Conservation (phyloP, 768 basidiomycete species). For the Termitomyces sp. region DNA sequence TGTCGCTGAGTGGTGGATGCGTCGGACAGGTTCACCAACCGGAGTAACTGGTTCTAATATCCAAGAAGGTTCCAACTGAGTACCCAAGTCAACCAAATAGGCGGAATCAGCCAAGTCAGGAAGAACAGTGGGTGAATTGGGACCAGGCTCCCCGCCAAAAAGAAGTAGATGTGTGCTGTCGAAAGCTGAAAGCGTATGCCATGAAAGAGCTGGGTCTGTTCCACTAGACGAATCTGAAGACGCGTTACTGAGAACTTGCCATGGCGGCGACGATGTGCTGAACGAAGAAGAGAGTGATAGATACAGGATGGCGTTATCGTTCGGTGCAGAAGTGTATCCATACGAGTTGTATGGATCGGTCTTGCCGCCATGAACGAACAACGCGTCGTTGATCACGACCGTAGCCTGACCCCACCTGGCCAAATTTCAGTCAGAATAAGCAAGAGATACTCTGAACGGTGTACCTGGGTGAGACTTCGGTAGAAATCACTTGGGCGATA, state of each 20-base stretch:
- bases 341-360: constrained; percentile 66
- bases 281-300: constrained; percentile 67
- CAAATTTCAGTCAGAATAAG: not conserved
- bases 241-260: constrained; percentile 50
- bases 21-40: constrained; percentile 66
- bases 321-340: constrained; percentile 74
- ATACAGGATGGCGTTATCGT: constrained; percentile 63
- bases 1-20: constrained; percentile 72
- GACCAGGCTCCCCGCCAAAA: constrained; percentile 76
- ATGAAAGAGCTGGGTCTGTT: constrained; percentile 64
- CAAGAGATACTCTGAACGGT: not conserved
- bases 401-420: constrained; percentile 83
- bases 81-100: constrained; percentile 44
- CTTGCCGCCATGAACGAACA: constrained; percentile 81
- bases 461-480: constrained; percentile 24
- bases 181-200: constrained; percentile 76
- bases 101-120: constrained; percentile 61
- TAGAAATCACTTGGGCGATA: constrained; percentile 16
- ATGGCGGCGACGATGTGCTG: constrained; percentile 59
- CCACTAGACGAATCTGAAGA: constrained; percentile 39
- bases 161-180: constrained; percentile 50
- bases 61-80: constrained; percentile 40
- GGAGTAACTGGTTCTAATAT: constrained; percentile 44
- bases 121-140: constrained; percentile 49
- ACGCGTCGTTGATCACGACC: constrained; percentile 49